Percentiles rank a stretch among this genome's conserved stretches.
Evolutionary conservation across 2,329 filamentous ascomycete genomes (phyloP).

Genomic region (Sporothrix brasiliensis): DNA sequence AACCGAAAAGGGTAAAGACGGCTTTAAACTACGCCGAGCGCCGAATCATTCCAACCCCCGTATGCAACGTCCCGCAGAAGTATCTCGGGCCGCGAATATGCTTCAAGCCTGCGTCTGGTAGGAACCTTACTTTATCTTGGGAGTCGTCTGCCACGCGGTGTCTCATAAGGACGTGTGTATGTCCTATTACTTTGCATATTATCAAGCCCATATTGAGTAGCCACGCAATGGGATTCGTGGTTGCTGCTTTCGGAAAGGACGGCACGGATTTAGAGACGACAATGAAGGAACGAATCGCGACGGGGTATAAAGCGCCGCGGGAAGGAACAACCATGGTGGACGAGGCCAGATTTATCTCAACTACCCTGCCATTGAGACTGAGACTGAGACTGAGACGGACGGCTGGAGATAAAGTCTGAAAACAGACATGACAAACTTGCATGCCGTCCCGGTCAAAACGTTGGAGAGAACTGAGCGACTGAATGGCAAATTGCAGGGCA

Average conservation of each 20-base stretch:
- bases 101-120: background rate
- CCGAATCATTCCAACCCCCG: conserved; percentile 19
- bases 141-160: background rate
- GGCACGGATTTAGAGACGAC: background rate
- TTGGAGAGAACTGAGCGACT: background rate
- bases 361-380: no score
- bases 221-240: background rate
- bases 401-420: no score
- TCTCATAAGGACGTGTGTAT: background rate
- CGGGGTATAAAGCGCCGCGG: background rate
- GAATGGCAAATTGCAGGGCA: background rate
- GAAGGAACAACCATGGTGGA: background rate
- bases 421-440: no score
- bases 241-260: conserved; percentile 8
- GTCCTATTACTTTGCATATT: no score
- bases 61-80: background rate
- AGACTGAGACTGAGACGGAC: no score
- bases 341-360: no score
- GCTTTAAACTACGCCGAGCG: background rate
- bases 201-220: background rate
- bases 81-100: background rate
- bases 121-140: background rate
- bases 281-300: background rate
- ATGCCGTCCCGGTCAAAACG: background rate
- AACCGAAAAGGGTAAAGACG: background rate